Evolutionary conservation across 1,284 basidiomycete species (phyloP).

Genomic region (Malassezia globosa): DNA sequence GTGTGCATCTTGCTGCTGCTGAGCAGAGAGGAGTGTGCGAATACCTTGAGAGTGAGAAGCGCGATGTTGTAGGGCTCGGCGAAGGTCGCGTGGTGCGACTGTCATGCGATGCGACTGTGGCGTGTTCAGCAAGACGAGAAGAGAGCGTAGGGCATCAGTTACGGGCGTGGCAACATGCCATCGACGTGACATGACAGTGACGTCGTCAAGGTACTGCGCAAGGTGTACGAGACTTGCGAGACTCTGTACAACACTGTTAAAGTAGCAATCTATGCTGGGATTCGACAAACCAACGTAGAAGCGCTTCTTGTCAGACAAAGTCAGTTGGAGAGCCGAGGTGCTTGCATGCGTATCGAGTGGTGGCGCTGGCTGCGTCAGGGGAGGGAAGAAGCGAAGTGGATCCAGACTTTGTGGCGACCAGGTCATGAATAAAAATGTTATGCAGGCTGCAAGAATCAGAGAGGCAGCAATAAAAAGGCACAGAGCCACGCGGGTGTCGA

Average conservation of each 20-base stretch:
- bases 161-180: slow-evolving; percentile 41
- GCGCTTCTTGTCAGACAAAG: neutral
- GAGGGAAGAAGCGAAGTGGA: neutral
- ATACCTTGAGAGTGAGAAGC: slow-evolving; percentile 26
- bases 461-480: neutral
- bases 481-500: neutral
- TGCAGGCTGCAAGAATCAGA: neutral
- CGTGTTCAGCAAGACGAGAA: slow-evolving; percentile 29
- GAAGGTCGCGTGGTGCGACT: slow-evolving; percentile 27
- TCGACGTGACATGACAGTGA: slow-evolving; percentile 25
- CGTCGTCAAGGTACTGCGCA: slow-evolving; percentile 20
- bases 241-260: slow-evolving; percentile 41
- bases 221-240: slow-evolving; percentile 26
- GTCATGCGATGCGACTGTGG: slow-evolving; percentile 7
- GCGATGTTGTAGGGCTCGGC: slow-evolving; percentile 24
- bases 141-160: slow-evolving; percentile 31
- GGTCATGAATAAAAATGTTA: neutral
- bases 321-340: neutral
- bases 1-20: slow-evolving; percentile 46
- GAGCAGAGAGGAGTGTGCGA: slow-evolving; percentile 34
- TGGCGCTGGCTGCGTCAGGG: neutral
- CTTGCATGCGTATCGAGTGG: neutral
- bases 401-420: neutral
- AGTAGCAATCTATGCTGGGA: slow-evolving; percentile 44
- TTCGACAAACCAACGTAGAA: slow-evolving; percentile 34